phyloP scores from a whole-genome alignment of 768 basidiomycete genomes.

The Pisolithus orientalis region DNA sequence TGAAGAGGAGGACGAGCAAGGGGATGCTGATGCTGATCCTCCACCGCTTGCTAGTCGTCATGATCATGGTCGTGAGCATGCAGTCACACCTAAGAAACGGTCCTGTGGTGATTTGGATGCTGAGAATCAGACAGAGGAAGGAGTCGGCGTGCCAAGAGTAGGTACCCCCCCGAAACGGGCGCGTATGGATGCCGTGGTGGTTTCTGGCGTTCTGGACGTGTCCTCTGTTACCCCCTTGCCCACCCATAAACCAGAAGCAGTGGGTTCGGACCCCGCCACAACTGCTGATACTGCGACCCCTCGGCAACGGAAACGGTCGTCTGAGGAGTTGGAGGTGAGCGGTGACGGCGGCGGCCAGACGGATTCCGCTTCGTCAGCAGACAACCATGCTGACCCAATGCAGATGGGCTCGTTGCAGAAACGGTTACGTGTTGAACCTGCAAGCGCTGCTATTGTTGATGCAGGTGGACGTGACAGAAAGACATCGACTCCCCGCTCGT shows the following conservation, averaged over 20 bases:
- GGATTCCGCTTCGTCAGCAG: conserved; percentile 4
- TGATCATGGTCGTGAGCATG: conserved; percentile 4
- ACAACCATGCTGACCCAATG: conserved; percentile 9
- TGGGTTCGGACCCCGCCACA: not conserved
- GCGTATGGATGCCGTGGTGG: conserved; percentile 14
- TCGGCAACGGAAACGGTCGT: conserved; percentile 41
- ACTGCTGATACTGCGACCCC: conserved; percentile 1
- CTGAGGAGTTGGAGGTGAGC: conserved; percentile 39
- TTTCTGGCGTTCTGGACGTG: not conserved
- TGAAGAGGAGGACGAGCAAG: conserved; percentile 23
- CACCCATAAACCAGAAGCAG: not conserved
- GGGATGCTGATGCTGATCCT: conserved; percentile 1
- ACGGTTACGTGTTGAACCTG: conserved; percentile 21
- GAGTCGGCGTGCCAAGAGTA: conserved; percentile 4
- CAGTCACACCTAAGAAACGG: conserved; percentile 28
- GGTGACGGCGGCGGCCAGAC: conserved; percentile 2
- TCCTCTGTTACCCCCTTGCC: not conserved
- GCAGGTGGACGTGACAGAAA: not conserved
- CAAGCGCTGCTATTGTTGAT: not conserved
- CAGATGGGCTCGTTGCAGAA: conserved; percentile 13
- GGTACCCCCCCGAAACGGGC: conserved; percentile 39
- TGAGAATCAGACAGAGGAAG: conserved; percentile 8
- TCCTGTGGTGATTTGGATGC: conserved; percentile 32
- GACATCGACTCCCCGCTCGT: conserved; percentile 2
- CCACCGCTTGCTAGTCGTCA: conserved; percentile 4